Percentiles rank a stretch among this genome's conserved stretches.
phyloP scores from a whole-genome alignment of 83 land plant genomes.

The Larix sibirica region DNA sequence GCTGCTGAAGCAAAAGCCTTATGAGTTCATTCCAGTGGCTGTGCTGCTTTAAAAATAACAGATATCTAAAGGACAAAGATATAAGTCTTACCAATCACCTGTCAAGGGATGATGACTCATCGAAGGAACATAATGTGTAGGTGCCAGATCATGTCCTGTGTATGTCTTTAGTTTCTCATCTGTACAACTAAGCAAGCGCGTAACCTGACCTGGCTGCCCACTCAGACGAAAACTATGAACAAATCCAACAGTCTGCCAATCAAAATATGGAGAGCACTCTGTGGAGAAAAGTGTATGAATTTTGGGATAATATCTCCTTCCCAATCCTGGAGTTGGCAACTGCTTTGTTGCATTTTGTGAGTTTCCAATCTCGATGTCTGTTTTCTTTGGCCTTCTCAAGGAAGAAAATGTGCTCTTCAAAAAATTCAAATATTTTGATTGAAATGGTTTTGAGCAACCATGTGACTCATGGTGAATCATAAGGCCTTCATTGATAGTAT shows the following conservation, averaged over 20 bases:
- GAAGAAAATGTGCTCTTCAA: slow-evolving; percentile 62
- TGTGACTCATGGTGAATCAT: slow-evolving; percentile 68
- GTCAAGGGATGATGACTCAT: slow-evolving; percentile 93
- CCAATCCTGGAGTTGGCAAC: slow-evolving; percentile 18
- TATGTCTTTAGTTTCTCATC: slow-evolving; percentile 77
- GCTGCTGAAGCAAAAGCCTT: not conserved
- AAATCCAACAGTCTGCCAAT: slow-evolving; percentile 98
- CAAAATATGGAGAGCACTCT: slow-evolving; percentile 89
- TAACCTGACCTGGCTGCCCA: slow-evolving; percentile 93
- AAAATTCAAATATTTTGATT: slow-evolving; percentile 76
- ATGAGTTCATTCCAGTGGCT: not conserved
- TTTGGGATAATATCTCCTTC: slow-evolving; percentile 48
- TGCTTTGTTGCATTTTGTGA: slow-evolving; percentile 14
- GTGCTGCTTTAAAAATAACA: not conserved
- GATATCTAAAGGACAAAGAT: not conserved
- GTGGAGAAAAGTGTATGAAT: slow-evolving; percentile 95
- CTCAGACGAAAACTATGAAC: slow-evolving; percentile 81
- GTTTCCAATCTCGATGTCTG: slow-evolving; percentile 4
- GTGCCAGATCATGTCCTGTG: slow-evolving; percentile 86
- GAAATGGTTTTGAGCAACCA: slow-evolving; percentile 75
- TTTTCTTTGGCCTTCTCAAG: slow-evolving; percentile 40
- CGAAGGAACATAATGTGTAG: slow-evolving; percentile 95
- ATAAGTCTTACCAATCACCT: slow-evolving; percentile 77
- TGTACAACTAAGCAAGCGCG: slow-evolving; percentile 91
- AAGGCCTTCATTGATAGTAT: slow-evolving; percentile 92